Conservation (phyloP, 495 filamentous ascomycete genomes). For the Copromyces sp. region DNA sequence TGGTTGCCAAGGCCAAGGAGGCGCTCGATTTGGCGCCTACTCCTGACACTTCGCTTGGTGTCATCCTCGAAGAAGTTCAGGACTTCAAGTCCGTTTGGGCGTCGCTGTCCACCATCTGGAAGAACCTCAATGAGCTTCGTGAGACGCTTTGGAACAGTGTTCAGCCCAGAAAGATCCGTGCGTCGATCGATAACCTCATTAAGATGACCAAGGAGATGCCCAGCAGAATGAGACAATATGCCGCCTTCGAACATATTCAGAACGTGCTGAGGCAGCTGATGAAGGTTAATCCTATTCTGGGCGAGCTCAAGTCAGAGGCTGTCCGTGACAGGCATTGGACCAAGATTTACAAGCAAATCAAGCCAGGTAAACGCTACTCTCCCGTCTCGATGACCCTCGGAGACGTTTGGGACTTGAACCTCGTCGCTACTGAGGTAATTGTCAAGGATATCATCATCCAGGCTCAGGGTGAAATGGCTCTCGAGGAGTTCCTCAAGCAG, state of each 20-base stretch:
- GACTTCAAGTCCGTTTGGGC: slow-evolving; percentile 99
- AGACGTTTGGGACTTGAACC: slow-evolving; percentile 95
- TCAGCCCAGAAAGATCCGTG: slow-evolving; percentile 80
- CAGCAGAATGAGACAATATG: slow-evolving; percentile 96
- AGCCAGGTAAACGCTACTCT: slow-evolving; percentile 82
- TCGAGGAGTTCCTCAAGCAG: slow-evolving; percentile 95
- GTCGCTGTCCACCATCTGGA: slow-evolving; percentile 90
- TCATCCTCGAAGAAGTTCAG: slow-evolving; percentile 89
- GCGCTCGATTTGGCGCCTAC: slow-evolving; percentile 80
- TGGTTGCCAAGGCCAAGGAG: slow-evolving; percentile 94
- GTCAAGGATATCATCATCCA: slow-evolving; percentile 89
- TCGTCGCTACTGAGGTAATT: slow-evolving; percentile 71
- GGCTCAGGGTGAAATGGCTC: slow-evolving; percentile 95
- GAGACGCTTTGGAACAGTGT: slow-evolving; percentile 89
- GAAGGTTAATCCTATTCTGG: slow-evolving; percentile 78
- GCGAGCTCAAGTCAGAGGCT: slow-evolving; percentile 93
- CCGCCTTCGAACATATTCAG: slow-evolving; percentile 96
- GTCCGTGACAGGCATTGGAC: slow-evolving; percentile 94
- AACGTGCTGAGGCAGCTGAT: slow-evolving; percentile 75
- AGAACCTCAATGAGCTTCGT: slow-evolving; percentile 84
- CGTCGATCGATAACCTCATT: slow-evolving; percentile 78
- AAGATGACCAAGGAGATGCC: slow-evolving; percentile 99
- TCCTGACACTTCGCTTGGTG: slow-evolving; percentile 62
- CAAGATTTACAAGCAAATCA: slow-evolving; percentile 91
- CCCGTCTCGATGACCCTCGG: slow-evolving; percentile 88